Percentiles rank a stretch among this genome's conserved stretches.
Evolutionary conservation across 768 basidiomycete species (phyloP).

Genomic region (Lactarius psammicola): DNA sequence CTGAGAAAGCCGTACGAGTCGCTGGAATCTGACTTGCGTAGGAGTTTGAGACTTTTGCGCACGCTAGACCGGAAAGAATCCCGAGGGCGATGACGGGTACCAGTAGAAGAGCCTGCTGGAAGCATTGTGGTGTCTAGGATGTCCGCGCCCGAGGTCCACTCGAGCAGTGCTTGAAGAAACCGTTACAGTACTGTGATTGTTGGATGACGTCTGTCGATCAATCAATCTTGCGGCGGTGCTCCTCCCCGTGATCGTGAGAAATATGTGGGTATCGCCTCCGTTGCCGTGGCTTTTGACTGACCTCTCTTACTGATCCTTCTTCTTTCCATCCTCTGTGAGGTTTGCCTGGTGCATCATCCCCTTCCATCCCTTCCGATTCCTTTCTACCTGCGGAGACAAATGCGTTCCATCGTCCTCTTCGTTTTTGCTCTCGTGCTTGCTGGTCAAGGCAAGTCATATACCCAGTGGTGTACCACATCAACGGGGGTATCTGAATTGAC

Average conservation of each 20-base stretch:
- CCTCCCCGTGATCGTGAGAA: slow-evolving; percentile 18
- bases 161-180: neutral
- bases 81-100: neutral
- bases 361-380: neutral
- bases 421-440: slow-evolving; percentile 47
- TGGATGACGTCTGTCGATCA: no score
- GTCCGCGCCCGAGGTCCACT: neutral
- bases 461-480: neutral
- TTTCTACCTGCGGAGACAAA: slow-evolving; percentile 20
- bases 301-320: neutral
- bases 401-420: slow-evolving; percentile 34
- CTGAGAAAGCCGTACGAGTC: neutral
- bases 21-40: neutral
- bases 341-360: slow-evolving; percentile 28
- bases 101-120: neutral
- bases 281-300: neutral
- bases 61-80: neutral
- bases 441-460: slow-evolving; percentile 51
- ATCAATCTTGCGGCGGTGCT: no score
- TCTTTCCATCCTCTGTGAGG: slow-evolving; percentile 26
- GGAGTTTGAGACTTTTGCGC: neutral
- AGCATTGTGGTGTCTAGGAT: slow-evolving; percentile 2
- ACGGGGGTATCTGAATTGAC: neutral
- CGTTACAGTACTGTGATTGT: neutral
- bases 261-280: neutral